Percentiles rank a stretch among this genome's conserved stretches.
These are phyloP conservation scores for Agaricus subrufescens DNA, from an alignment of 768 basidiomycete species.

Conservation along the genomic window DNA sequence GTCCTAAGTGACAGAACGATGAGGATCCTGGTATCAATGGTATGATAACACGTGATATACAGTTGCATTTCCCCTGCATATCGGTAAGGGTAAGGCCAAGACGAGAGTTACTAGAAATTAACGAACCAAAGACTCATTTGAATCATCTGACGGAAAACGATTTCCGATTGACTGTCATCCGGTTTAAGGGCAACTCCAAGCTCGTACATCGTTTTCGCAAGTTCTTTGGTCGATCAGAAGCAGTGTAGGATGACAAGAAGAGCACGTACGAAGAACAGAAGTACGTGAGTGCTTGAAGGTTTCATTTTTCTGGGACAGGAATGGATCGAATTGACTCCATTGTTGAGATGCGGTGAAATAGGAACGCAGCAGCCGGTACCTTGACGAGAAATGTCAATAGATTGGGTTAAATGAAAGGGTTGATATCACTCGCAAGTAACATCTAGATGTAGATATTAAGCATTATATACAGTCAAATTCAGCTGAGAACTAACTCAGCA, in stretches of 20 bases:
- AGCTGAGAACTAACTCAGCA: constrained; percentile 66
- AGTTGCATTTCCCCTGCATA: constrained; percentile 87
- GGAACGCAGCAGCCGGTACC: constrained; percentile 80
- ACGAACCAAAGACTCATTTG: constrained; percentile 84
- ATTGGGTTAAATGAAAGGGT: not conserved
- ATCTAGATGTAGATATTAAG: not conserved
- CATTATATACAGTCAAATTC: not conserved
- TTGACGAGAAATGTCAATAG: constrained; percentile 19
- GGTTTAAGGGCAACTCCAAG: constrained; percentile 43
- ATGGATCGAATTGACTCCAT: constrained; percentile 83
- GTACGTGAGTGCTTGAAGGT: constrained; percentile 76
- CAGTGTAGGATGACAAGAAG: not conserved
- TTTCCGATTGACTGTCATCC: constrained; percentile 49
- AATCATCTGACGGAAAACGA: constrained; percentile 79
- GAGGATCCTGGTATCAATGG: not conserved
- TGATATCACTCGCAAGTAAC: constrained; percentile 1
- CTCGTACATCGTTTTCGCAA: constrained; percentile 69
- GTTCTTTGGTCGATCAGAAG: constrained; percentile 38
- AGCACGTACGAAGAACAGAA: constrained; percentile 69
- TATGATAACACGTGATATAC: constrained; percentile 31
- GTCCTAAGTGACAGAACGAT: constrained; percentile 49
- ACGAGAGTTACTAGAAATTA: not conserved
- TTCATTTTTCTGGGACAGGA: constrained; percentile 70
- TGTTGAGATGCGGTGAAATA: constrained; percentile 61
- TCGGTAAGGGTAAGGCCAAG: not conserved